Percentiles rank a stretch among this genome's conserved stretches.
Evolutionary conservation across 441 rosid species (phyloP).

Genomic region (Erodium chrysanthum): DNA sequence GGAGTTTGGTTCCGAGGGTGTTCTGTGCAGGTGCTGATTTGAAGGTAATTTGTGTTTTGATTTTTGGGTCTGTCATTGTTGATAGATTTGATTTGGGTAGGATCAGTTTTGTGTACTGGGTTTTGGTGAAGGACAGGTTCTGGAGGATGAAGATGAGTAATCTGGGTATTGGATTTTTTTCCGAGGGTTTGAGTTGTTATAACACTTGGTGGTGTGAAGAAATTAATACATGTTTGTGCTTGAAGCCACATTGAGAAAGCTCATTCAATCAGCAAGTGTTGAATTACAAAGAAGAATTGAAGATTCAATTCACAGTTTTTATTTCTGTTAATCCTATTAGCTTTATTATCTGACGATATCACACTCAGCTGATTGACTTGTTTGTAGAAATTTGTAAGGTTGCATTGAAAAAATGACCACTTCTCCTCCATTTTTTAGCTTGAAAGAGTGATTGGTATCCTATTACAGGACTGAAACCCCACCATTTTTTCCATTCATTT

Average conservation of each 20-base stretch:
- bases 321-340: too few relatives aligned
- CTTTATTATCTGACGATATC: too few relatives aligned
- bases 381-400: too few relatives aligned
- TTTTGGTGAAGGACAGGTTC: not conserved
- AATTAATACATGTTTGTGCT: too few relatives aligned
- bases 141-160: not conserved
- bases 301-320: too few relatives aligned
- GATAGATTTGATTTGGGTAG: not conserved
- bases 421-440: not conserved
- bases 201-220: too few relatives aligned
- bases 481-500: not conserved
- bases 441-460: not conserved
- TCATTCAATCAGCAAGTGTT: not conserved
- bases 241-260: not conserved
- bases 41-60: slow-evolving; percentile 39
- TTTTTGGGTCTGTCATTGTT: not conserved
- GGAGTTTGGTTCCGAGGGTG: slow-evolving; percentile 59
- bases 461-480: not conserved
- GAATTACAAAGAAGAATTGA: too few relatives aligned
- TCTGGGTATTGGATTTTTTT: not conserved
- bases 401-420: too few relatives aligned
- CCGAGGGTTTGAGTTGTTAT: too few relatives aligned
- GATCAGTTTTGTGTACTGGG: not conserved
- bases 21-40: slow-evolving; percentile 96
- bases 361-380: too few relatives aligned